Base-by-base conservation (phyloP, 2,329 filamentous ascomycete genomes). In the Pyrenophora tritici-repentis region DNA sequence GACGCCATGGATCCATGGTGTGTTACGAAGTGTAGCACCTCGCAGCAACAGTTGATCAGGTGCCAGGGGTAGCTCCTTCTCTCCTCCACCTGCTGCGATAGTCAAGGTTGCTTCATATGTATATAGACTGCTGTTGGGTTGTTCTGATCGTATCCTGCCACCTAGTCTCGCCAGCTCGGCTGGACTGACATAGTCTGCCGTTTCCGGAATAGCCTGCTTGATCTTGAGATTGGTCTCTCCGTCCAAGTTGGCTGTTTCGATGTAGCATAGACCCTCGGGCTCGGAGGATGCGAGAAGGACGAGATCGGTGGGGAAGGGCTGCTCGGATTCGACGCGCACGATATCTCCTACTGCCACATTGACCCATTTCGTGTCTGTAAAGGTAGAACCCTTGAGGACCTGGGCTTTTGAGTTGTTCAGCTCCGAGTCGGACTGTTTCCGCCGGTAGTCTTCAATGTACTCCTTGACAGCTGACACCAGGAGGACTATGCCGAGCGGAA, bases 191-290 rank as follows among this genome's bases (percentile, higher is more conserved):
- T 97, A 81, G 54, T 88, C 82, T 12, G 89, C 86, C 0, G 94
- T 99, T 78, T 99, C 94, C 0, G 94, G 93, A 46, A 97, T 86
- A 2, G 87, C 93, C 77, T 99, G 94, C 78, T 99, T 99, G 78
- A 99, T 96, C 77, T 99, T 99, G 63, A 99, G 78, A 71, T 99
- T 99, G 16, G 94, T 99, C 76, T 99, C 94, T 63, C 94, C 94
- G 66, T 99, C 94, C 51, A 99, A 80, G 71, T 99, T 99, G 18
- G 94, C 93, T 2, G 94, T 99, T 77, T 99, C 94, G 69, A 99
- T 97, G 73, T 99, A 99, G 76, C 94, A 99, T 49, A 99, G 78
- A 65, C 94, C 94, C 78, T 99, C 94, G 1, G 94, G 95, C 72
- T 99, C 95, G 6, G 94, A 97, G 67, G 91, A 96, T 7, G 94